A percentile compares a stretch with the other conserved stretches of the same genome.
Conservation (phyloP, 257 asterid genomes). For the Jaltomata sinuosa region DNA sequence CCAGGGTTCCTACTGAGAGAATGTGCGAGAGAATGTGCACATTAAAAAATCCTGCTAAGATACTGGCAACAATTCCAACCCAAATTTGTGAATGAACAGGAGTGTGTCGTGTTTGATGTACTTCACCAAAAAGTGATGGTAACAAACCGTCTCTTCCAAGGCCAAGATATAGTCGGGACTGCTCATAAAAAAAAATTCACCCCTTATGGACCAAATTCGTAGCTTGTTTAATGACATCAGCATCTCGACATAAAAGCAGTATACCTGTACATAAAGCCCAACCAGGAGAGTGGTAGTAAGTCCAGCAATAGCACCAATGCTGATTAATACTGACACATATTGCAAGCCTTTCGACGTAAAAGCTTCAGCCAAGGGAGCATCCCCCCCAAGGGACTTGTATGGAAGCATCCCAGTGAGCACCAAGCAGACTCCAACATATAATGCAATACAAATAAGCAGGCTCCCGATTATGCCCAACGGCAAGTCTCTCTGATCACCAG, state of each 20-base stretch:
- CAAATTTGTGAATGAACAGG: conserved; percentile 86
- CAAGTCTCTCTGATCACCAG: conserved; percentile 65
- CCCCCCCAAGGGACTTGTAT: conserved; percentile 70
- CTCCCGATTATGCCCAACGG: conserved; percentile 92
- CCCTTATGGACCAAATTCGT: not conserved
- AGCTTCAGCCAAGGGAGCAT: conserved; percentile 91
- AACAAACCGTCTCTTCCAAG: conserved; percentile 93
- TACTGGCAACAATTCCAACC: conserved; percentile 80
- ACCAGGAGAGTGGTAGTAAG: conserved; percentile 89
- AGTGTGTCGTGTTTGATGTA: conserved; percentile 69
- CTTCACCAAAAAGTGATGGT: conserved; percentile 68
- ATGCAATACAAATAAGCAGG: conserved; percentile 61
- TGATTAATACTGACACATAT: conserved; percentile 70
- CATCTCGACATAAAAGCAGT: not conserved
- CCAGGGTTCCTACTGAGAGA: conserved; percentile 94
- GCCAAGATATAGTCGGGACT: conserved; percentile 96
- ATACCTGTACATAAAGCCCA: conserved; percentile 96
- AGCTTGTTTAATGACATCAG: conserved; percentile 1
- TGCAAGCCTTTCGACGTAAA: conserved; percentile 71
- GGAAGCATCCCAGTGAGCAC: conserved; percentile 98
- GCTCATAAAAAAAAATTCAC: conserved; percentile 10
- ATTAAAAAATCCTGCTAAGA: conserved; percentile 79
- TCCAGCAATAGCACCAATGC: conserved; percentile 97
- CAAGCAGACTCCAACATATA: conserved; percentile 79
- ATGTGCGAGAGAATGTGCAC: conserved; percentile 82